Base-by-base conservation (phyloP, 108 stramenopile species). In the Hondaea fermentalgiana region DNA sequence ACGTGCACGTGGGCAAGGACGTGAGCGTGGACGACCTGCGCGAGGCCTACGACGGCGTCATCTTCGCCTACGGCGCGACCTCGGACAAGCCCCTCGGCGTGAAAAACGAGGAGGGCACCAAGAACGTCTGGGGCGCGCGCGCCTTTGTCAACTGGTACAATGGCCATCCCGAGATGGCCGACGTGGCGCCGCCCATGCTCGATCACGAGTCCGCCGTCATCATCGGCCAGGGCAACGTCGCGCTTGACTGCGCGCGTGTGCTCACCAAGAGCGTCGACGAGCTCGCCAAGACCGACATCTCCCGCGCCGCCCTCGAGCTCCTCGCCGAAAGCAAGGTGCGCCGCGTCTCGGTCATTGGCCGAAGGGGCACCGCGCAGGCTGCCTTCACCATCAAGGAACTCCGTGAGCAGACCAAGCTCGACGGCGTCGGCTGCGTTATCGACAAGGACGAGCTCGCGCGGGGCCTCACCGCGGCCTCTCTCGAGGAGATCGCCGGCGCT, bases 311-410 rank as follows among this genome's bases (percentile, higher is more conserved):
- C 14, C 90, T 98, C 88, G 90, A 95, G 47, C 92, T 95, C 14
- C 88, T 98, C 76, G 57, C 72, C 23, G 90, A 89, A 28, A 94
- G 92, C 0, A 28, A 45, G 45, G 91, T 94, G 5, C 44, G 44
- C 29, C 72, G 89, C 29, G 91, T 97, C n/a, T 90, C 93, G n/a
- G 92, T 99, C 60, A 91, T 98, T 12, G 98, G 98, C 5, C 93
- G 99, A 76, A 90, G 99, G 44, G 99, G 99, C n/a, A 97, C 96
- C 88, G 93, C 96, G 5, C 99, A 99, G 94, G 97, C 95, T 19
- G 96, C 98, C 25, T 98, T 98, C 89, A 99, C 98, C 71, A 99
- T 98, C 72, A 99, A 99, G 93, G 99, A 99, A 90, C 58, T 98
- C 16, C 92, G 99, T 17, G 99, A 99, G 90, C 92, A 98, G 51